Percentiles rank a stretch among this genome's conserved stretches.
Conservation (phyloP, 306 rosid genomes). For the Rosa persica region DNA sequence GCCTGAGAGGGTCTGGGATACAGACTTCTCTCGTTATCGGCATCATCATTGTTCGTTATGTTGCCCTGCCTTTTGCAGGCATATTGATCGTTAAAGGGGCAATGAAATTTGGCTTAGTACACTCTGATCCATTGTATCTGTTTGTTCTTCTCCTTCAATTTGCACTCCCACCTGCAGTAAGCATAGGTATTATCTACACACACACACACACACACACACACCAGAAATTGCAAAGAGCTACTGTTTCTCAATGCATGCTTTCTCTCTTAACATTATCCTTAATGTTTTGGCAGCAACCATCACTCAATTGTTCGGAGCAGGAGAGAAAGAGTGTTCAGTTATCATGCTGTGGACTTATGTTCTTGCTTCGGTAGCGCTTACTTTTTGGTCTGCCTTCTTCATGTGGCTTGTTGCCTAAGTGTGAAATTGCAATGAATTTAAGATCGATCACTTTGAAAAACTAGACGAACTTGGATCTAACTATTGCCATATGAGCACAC, state of each 20-base stretch:
- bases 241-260: background rate
- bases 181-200: constrained; percentile 56
- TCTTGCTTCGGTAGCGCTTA: constrained; percentile 68
- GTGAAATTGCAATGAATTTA: background rate
- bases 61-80: constrained; percentile 60
- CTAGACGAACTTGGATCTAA: no score
- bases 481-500: no score
- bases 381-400: constrained; percentile 75
- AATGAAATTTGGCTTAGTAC: constrained; percentile 51
- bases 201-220: background rate
- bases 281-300: constrained; percentile 46
- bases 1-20: constrained; percentile 54
- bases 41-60: constrained; percentile 53
- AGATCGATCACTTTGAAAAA: background rate
- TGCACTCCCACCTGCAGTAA: constrained; percentile 85
- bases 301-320: constrained; percentile 74
- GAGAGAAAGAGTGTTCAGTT: constrained; percentile 69
- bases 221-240: background rate
- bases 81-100: constrained; percentile 55
- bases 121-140: constrained; percentile 63
- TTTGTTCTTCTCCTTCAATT: constrained; percentile 81
- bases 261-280: background rate
- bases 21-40: constrained; percentile 45
- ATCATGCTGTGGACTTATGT: constrained; percentile 69
- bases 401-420: constrained; percentile 58